These are phyloP conservation scores for Penicillium sp. DNA, from an alignment of 2,329 filamentous ascomycete genomes.

Conservation along the genomic window DNA sequence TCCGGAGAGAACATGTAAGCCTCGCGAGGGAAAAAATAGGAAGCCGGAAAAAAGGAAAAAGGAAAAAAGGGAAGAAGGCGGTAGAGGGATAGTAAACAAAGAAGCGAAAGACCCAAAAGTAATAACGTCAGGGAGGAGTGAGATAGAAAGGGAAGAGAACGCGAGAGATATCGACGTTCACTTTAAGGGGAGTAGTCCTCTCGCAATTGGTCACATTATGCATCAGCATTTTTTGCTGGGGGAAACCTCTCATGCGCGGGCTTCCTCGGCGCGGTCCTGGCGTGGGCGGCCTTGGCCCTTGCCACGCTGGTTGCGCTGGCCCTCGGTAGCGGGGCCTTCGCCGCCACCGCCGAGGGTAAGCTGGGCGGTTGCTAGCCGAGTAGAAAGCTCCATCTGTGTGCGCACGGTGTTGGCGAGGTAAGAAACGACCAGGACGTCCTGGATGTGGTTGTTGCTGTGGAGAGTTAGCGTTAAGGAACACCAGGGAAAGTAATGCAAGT, in stretches of 20 bases:
- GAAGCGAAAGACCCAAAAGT: constrained; percentile 9
- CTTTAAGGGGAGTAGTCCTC: constrained; percentile 6
- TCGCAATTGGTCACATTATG: constrained; percentile 23
- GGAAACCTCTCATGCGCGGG: constrained; percentile 33
- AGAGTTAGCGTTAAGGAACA: constrained; percentile 29
- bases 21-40: constrained; percentile 16
- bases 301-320: constrained; percentile 34
- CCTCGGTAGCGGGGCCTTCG: constrained; percentile 39
- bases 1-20: constrained; percentile 4
- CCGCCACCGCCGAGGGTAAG: constrained; percentile 56
- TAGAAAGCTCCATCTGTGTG: constrained; percentile 97
- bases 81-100: constrained; percentile 8
- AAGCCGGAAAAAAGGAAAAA: constrained; percentile 15
- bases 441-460: constrained; percentile 90
- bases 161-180: constrained; percentile 20
- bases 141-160: constrained; percentile 18
- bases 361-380: constrained; percentile 81
- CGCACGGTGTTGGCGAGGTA: constrained; percentile 98
- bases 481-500: neutral
- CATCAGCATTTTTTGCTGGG: constrained; percentile 19
- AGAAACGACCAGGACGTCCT: constrained; percentile 96
- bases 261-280: constrained; percentile 41
- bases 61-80: constrained; percentile 20
- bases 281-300: constrained; percentile 42
- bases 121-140: constrained; percentile 10